Evolutionary conservation across 345 rosid genomes (phyloP), one percentile per base, ranked within the genome.

Genomic region (Cardamine resedifolia): DNA sequence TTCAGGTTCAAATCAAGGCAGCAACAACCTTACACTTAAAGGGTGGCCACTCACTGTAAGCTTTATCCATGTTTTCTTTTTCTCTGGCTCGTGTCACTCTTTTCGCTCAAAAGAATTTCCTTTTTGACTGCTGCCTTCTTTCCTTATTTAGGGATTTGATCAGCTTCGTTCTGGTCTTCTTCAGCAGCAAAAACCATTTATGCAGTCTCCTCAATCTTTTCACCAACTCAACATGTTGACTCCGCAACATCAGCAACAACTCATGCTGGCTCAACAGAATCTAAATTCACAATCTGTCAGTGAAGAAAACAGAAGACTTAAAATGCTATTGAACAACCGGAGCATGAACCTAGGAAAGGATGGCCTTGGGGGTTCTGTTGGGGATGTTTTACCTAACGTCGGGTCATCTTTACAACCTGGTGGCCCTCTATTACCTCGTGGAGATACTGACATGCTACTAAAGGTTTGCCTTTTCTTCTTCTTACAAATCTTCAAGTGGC

Each of bases 21-120:
- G 88, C 66, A 94, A 81, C 79, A 91, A 88, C 84, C 82, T 94
- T 78, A 89, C 98, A 34, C 78, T 94, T 74, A 94, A 88, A 85
- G 98, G 98, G 66, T 91, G 96, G 92, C 98, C 98, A 4, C 90
- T 94, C 55, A 83, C 92, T 0, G 98, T 94, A 75, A 91, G 89
- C 79, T 71, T 65, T 65, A 24, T 31, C 49, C 23, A 31, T 75
- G 8, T 6, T 18, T 59, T 69, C 36, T 44, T 10, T 43, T 44
- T 31, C 34, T 31, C 10, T 59, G 52, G 26, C 21, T 34, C 4
- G 51, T 55, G 10, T 62, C 59, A n/a, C 71, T 26, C 75, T 63
- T 30, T 27, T 33, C 10, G 48, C 26, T 64, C 7, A 6, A 58
- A 61, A 30, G 68, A 52, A 26, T 20, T 26, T 57, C 4, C 38